Conservation (phyloP, 2,329 filamentous ascomycete genomes). For the Mycosphaerelloides madeirae region DNA sequence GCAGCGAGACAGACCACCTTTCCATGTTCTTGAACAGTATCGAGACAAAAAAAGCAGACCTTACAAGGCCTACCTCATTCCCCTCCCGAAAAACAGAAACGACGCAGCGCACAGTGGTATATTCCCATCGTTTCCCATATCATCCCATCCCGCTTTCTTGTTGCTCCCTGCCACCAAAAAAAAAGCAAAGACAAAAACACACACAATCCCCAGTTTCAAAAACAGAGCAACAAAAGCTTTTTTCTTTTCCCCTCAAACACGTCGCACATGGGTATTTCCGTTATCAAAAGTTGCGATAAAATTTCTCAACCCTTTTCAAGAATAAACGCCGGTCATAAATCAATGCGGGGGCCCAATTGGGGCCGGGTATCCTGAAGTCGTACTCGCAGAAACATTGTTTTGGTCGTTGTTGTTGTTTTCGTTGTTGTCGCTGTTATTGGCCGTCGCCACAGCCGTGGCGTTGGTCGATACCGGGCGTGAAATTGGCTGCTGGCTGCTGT, state of each 20-base stretch:
- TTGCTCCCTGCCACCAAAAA: constrained; percentile 4
- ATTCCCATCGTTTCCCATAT: constrained; percentile 10
- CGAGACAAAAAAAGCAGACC: neutral
- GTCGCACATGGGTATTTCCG: neutral
- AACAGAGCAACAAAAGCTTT: constrained; percentile 3
- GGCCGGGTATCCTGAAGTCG: constrained; percentile 37
- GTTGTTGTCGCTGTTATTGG: too few species aligned
- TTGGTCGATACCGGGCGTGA: constrained; percentile 18
- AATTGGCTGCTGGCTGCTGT: constrained; percentile 21
- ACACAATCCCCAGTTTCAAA: constrained; percentile 7
- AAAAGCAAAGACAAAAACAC: constrained; percentile 13
- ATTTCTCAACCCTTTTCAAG: constrained; percentile 3
- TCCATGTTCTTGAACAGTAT: too few species aligned
- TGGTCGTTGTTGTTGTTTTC: constrained; percentile 14
- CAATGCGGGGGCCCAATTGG: constrained; percentile 36
- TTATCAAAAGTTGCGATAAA: too few species aligned
- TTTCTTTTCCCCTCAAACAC: constrained; percentile 3
- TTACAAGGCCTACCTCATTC: neutral
- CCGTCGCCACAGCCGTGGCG: too few species aligned
- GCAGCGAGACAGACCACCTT: too few species aligned
- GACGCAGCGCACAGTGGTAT: constrained; percentile 20
- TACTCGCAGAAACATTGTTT: constrained; percentile 24
- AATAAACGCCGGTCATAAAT: constrained; percentile 17
- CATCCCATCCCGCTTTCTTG: constrained; percentile 14
- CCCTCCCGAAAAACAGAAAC: neutral